Conservation (phyloP, 2,329 filamentous ascomycete species). For the Mycogone perniciosa region DNA sequence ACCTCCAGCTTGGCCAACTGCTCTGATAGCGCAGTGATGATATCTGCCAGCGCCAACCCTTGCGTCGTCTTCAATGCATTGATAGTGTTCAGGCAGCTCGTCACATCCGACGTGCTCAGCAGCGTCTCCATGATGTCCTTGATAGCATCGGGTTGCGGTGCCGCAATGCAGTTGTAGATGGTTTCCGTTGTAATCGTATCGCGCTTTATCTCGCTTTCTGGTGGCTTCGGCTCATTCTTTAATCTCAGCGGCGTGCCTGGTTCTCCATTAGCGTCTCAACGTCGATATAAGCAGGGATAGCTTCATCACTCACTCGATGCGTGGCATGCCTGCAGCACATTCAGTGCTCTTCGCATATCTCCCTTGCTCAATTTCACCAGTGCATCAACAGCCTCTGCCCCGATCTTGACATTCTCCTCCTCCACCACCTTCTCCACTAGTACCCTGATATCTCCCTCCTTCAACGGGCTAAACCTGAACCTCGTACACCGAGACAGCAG, state of each 20-base stretch:
- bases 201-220: constrained; percentile 60
- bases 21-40: constrained; percentile 79
- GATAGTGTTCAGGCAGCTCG: constrained; percentile 79
- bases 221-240: constrained; percentile 52
- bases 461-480: constrained; percentile 90
- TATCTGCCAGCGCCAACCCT: constrained; percentile 87
- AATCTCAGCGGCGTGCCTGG: constrained; percentile 61
- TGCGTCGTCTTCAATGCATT: constrained; percentile 80
- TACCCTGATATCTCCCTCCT: constrained; percentile 76
- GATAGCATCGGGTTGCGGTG: constrained; percentile 85
- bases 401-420: constrained; percentile 80
- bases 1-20: constrained; percentile 79
- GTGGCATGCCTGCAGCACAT: constrained; percentile 94
- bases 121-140: constrained; percentile 77
- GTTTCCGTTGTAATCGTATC: constrained; percentile 82
- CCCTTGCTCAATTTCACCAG: constrained; percentile 85
- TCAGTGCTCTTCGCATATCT: constrained; percentile 91
- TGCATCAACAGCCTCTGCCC: constrained; percentile 71
- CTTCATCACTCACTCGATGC: constrained; percentile 65
- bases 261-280: constrained; percentile 7
- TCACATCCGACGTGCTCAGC: constrained; percentile 79
- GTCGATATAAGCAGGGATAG: constrained; percentile 35
- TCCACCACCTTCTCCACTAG: constrained; percentile 86
- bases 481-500: constrained; percentile 88
- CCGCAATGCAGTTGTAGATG: constrained; percentile 96